phyloP scores from a whole-genome alignment of 169 alveolate species.

The Theileria luwenshuni region DNA sequence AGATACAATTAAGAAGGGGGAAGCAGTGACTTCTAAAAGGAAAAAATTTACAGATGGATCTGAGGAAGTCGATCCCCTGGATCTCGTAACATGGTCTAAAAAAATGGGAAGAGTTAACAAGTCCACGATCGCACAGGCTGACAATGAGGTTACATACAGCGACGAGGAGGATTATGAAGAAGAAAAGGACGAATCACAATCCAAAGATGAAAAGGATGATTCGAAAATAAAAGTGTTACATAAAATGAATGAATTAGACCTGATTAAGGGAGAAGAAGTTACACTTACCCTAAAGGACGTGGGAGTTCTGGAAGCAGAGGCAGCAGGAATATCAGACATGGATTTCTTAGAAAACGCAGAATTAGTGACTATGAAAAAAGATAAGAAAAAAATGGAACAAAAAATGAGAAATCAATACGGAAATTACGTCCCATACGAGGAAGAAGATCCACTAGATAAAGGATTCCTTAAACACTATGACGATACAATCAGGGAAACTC shows the following conservation, averaged over 20 bases:
- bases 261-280: constrained; percentile 50
- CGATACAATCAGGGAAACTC: constrained; percentile 42
- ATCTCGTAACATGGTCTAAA: constrained; percentile 53
- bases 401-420: constrained; percentile 2
- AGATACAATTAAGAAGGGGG: constrained; percentile 38
- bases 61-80: constrained; percentile 31
- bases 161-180: constrained; percentile 57
- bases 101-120: constrained; percentile 38
- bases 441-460: constrained; percentile 27
- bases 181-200: not conserved
- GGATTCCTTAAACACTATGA: constrained; percentile 56
- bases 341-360: constrained; percentile 61
- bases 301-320: constrained; percentile 64
- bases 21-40: not conserved
- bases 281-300: constrained; percentile 57
- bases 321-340: constrained; percentile 63
- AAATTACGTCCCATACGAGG: constrained; percentile 64
- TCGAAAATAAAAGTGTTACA: constrained; percentile 62
- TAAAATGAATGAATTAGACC: constrained; percentile 46
- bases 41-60: constrained; percentile 14
- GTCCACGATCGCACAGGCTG: constrained; percentile 18
- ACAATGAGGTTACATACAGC: constrained; percentile 40
- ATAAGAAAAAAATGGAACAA: constrained; percentile 11
- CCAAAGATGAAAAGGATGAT: constrained; percentile 12
- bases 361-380: constrained; percentile 36